A percentile compares a stretch with the other conserved stretches of the same genome.
Evolutionary conservation across 73 alveolate genomes (phyloP).

Genomic region (Paramecium caudatum): DNA sequence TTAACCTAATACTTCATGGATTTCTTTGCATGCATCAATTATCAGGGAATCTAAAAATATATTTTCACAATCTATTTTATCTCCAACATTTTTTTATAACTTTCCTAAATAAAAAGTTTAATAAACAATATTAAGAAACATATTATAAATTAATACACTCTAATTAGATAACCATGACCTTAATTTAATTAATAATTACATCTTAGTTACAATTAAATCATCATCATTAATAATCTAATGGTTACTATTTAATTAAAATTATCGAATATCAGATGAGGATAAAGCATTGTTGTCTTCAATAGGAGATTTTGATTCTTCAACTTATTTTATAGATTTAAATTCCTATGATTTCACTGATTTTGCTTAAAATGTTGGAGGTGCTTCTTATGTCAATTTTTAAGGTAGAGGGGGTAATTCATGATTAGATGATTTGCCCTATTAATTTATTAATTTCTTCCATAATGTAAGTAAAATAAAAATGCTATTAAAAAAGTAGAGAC

Average conservation of each 20-base stretch:
- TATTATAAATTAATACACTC: background rate
- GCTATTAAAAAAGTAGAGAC: too few species aligned
- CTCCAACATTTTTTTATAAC: background rate
- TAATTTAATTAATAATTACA: conserved; percentile 3
- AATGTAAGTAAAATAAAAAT: too few species aligned
- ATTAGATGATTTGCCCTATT: too few species aligned
- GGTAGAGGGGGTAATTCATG: background rate
- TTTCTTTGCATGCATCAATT: conserved; percentile 25
- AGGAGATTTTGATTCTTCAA: conserved; percentile 26
- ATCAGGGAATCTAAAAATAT: background rate
- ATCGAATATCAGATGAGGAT: conserved; percentile 8
- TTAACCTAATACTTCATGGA: background rate
- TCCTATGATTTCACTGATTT: conserved; percentile 17
- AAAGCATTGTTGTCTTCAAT: too few species aligned
- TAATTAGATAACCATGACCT: conserved; percentile 42
- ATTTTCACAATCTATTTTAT: conserved; percentile 15
- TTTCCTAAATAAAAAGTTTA: conserved; percentile 43
- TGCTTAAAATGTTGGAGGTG: conserved; percentile 45
- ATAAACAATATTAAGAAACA: background rate
- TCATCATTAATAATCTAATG: conserved; percentile 17
- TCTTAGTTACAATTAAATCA: conserved; percentile 16
- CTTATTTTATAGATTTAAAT: background rate
- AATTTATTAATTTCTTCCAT: too few species aligned
- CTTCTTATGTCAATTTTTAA: background rate
- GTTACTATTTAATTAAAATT: conserved; percentile 16